These are phyloP conservation scores for Castanospermum australe DNA, from an alignment of 306 rosid species.

Conservation along the genomic window DNA sequence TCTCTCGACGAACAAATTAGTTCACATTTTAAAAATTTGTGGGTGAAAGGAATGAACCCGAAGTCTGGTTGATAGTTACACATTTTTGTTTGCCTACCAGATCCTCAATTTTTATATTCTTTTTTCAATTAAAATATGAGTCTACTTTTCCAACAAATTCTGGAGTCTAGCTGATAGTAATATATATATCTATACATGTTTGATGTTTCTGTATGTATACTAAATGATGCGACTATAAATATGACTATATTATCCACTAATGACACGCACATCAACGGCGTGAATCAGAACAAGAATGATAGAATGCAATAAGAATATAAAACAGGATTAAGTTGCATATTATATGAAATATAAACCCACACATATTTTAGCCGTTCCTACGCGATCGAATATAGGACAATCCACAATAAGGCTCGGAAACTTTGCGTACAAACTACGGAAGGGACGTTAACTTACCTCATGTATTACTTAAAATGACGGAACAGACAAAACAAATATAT, in stretches of 20 bases:
- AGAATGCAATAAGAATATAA: neutral
- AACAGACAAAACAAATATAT: neutral
- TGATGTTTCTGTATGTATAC: neutral
- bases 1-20: too few relatives aligned
- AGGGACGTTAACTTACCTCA: neutral
- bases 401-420: neutral
- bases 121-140: neutral
- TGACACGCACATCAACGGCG: neutral
- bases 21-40: neutral
- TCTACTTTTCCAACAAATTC: neutral
- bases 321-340: neutral
- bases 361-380: neutral
- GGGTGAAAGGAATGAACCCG: neutral
- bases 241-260: neutral
- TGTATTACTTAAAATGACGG: constrained; percentile 5
- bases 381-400: neutral
- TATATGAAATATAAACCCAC: neutral
- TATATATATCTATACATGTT: too few relatives aligned
- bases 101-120: neutral
- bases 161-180: neutral
- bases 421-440: neutral
- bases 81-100: neutral
- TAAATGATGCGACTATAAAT: neutral
- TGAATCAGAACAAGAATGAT: neutral
- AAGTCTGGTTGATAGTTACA: neutral